Conservation (phyloP, 202 grass and related monocot genomes). For the Musa balbisiana region DNA sequence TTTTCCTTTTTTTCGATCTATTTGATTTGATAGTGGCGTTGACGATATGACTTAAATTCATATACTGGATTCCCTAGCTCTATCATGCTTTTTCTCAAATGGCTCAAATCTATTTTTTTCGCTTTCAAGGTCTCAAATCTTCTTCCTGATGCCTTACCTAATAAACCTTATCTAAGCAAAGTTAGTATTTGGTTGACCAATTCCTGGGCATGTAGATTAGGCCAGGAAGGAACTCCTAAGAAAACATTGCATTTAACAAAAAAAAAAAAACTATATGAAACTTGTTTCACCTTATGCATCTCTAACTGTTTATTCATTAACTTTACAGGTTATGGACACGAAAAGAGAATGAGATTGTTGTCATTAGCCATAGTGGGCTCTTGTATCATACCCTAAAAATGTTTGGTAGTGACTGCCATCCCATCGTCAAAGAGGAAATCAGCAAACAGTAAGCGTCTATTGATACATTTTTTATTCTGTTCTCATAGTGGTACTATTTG, state of each 20-base stretch:
- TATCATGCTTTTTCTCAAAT: too few relatives aligned
- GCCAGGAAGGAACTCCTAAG: too few relatives aligned
- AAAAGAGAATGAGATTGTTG: constrained; percentile 76
- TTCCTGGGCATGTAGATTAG: too few relatives aligned
- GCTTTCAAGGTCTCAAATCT: neutral
- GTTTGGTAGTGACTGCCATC: constrained; percentile 66
- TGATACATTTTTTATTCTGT: neutral
- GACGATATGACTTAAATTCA: too few relatives aligned
- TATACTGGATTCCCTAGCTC: too few relatives aligned
- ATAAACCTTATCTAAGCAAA: too few relatives aligned
- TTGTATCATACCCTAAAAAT: constrained; percentile 53
- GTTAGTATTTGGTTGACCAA: too few relatives aligned
- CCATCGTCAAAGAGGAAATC: constrained; percentile 44
- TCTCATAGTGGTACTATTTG: neutral
- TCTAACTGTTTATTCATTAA: neutral
- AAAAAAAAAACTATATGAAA: neutral
- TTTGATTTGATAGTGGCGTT: neutral
- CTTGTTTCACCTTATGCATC: neutral
- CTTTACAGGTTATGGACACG: constrained; percentile 85
- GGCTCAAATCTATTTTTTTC: neutral
- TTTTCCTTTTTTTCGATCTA: neutral
- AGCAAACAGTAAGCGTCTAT: constrained; percentile 48
- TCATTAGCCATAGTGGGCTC: constrained; percentile 76
- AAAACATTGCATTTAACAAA: neutral
- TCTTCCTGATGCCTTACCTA: too few relatives aligned